phyloP scores from a whole-genome alignment of 257 asterid species.

The Forsythia viridissima region DNA sequence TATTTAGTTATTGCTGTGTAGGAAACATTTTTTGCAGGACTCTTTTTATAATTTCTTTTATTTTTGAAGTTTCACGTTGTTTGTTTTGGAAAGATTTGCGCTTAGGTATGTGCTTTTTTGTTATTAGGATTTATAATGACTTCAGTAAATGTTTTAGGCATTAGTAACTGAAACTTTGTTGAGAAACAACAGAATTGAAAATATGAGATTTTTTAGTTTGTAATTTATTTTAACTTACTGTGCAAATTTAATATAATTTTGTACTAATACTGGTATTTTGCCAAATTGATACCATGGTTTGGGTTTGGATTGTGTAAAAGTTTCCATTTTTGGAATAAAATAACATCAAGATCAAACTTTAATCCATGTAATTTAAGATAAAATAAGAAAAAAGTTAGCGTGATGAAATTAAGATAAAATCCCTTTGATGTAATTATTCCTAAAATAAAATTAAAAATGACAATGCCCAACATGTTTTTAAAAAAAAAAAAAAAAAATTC shows the following conservation, averaged over 20 bases:
- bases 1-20: no score
- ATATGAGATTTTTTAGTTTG: not conserved
- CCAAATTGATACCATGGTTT: not conserved
- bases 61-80: not conserved
- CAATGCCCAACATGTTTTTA: no score
- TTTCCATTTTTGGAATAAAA: no score
- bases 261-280: not conserved
- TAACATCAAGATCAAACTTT: no score
- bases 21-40: not conserved
- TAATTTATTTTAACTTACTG: not conserved
- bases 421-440: no score
- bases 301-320: not conserved
- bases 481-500: no score
- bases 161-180: not conserved
- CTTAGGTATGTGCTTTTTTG: not conserved
- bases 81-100: not conserved
- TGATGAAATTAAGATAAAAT: no score
- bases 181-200: not conserved
- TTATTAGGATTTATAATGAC: not conserved
- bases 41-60: not conserved
- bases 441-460: no score
- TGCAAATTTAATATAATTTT: not conserved
- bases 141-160: not conserved
- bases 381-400: no score
- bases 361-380: no score